Base-by-base conservation (phyloP, 208 protist genomes). In the Crithidia bombi region DNA sequence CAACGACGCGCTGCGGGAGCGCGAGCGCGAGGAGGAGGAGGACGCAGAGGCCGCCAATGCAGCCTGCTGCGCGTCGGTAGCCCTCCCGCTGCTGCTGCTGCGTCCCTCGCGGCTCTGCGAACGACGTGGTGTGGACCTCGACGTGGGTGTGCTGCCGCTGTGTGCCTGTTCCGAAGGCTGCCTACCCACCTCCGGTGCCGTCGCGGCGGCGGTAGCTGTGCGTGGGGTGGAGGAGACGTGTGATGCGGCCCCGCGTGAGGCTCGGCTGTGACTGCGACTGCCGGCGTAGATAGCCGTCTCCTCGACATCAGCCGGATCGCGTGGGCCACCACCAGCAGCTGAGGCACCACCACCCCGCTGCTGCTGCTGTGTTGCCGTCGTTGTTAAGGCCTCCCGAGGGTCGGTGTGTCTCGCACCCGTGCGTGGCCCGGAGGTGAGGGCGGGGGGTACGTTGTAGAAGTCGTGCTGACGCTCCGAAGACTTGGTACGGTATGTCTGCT, bases 281-380 rank as follows among this genome's bases (percentile, higher is more conserved):
- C n/a, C n/a, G 15, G 39, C 32, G 41, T 71, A 71, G 15, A 71
- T 66, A 2, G 64, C 64, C 15, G 63, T 71, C 33, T 63, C 56
- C 47, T 76, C 70, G 63, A 65, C 63, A 5, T n/a, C 44, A 19
- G 62, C 44, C 26, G 69, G 69, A 21, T 68, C 57, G 28, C 30
- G 36, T 5, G 2, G 35, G 11, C 7, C 25, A 43, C 4, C 32
- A 30, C 15, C 19, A n/a, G 19, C 19, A 5, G 33, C 33, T 17
- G 6, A 30, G 3, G 5, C 47, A 15, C 47, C 17, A 25, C 7
- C 15, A n/a, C 30, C 11, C 3, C 15, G 62, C 35, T 32, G 36
- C 62, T 43, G 35, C 49, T 26, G 35, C 32, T 39, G 12, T 21
- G 62, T 23, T 21, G 62, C 36, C 32, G 49, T 17, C 17, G 55